Percentiles rank a stretch among this genome's conserved stretches.
phyloP scores from a whole-genome alignment of 2,329 filamentous ascomycete genomes.

The Ceratocystis cacaofunesta region DNA sequence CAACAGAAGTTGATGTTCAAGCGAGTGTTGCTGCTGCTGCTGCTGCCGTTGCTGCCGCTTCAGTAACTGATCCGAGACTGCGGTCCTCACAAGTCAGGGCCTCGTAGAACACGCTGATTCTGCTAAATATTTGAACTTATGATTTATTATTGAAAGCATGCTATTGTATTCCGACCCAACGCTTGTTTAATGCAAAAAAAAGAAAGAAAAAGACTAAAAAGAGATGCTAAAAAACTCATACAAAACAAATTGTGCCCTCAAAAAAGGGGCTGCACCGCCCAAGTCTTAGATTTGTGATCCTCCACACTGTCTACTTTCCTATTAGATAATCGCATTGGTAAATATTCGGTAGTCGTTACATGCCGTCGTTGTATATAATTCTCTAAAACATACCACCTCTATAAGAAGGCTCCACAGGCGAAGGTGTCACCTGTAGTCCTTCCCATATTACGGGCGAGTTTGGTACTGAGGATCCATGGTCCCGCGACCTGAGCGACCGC shows the following conservation, averaged over 20 bases:
- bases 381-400: not conserved
- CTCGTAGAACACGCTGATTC: not conserved
- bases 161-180: not conserved
- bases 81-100: not conserved
- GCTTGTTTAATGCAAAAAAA: not conserved
- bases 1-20: not conserved
- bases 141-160: not conserved
- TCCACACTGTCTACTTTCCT: too few relatives aligned
- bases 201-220: not conserved
- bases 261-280: not conserved
- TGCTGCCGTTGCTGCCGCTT: not conserved
- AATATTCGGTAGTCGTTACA: not conserved
- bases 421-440: not conserved
- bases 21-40: not conserved
- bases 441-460: conserved; percentile 1
- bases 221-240: not conserved
- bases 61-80: not conserved
- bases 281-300: not conserved
- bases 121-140: not conserved
- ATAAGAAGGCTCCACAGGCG: conserved; percentile 7
- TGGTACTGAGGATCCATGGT: not conserved
- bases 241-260: not conserved
- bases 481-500: conserved; percentile 11
- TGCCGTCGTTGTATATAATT: not conserved
- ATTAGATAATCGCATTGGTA: not conserved